Conservation (phyloP, 306 rosid species). For the Dalbergia cochinchinensis region DNA sequence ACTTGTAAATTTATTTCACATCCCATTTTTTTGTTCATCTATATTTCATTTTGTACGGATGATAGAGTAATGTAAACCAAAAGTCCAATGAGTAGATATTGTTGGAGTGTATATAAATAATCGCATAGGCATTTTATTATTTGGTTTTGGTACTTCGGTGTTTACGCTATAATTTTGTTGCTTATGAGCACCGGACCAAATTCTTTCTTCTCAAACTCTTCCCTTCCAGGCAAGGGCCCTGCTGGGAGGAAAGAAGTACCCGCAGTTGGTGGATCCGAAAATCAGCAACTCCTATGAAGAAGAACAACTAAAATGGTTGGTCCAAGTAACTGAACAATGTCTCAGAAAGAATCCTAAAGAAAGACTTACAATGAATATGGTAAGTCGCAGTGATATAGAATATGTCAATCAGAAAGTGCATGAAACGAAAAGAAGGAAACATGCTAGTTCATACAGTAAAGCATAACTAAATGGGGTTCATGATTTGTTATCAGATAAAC, state of each 20-base stretch:
- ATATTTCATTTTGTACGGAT: slow-evolving; percentile 18
- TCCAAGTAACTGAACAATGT: slow-evolving; percentile 58
- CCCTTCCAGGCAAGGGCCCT: slow-evolving; percentile 55
- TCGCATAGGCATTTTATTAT: slow-evolving; percentile 1
- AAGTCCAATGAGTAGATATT: not conserved
- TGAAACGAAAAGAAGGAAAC: slow-evolving; percentile 17
- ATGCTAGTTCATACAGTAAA: not conserved
- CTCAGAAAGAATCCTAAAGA: slow-evolving; percentile 58
- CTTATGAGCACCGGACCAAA: slow-evolving; percentile 33
- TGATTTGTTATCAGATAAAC: slow-evolving; percentile 7
- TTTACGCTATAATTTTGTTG: slow-evolving; percentile 14
- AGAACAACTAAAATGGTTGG: slow-evolving; percentile 49
- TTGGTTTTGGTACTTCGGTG: slow-evolving; percentile 15
- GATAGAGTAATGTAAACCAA: not conserved
- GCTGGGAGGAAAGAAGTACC: slow-evolving; percentile 52
- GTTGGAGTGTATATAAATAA: not conserved
- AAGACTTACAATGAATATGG: slow-evolving; percentile 56
- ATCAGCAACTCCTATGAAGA: slow-evolving; percentile 54
- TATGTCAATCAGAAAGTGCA: slow-evolving; percentile 20
- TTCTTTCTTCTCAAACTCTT: not conserved
- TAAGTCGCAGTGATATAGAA: slow-evolving; percentile 42
- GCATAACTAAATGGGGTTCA: not conserved
- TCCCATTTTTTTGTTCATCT: not conserved
- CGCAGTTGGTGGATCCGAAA: slow-evolving; percentile 50
- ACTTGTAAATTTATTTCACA: not conserved